Percentiles rank a stretch among this genome's conserved stretches.
These are phyloP conservation scores for Beauveria varroae DNA, from an alignment of 2,329 filamentous ascomycete genomes.

Conservation along the genomic window DNA sequence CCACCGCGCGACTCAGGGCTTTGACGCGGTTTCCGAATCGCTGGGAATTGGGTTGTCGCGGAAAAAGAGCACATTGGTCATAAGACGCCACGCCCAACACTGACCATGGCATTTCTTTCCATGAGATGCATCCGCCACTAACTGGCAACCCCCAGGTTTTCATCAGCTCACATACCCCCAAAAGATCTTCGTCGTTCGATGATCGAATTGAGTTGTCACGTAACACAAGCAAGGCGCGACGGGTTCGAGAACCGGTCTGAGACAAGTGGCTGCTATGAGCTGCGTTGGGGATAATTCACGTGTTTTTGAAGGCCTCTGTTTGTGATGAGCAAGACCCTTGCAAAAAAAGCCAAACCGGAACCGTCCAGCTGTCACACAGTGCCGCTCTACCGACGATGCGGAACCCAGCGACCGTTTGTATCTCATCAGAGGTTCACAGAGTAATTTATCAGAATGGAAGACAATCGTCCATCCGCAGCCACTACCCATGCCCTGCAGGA, in stretches of 20 bases:
- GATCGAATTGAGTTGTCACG: neutral
- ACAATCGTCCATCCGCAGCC: too few relatives aligned
- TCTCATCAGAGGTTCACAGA: too few relatives aligned
- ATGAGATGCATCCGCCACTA: too few relatives aligned
- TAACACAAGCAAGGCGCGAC: neutral
- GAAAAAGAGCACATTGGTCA: neutral
- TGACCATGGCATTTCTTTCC: neutral
- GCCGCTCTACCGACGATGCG: neutral
- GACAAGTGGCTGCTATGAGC: neutral
- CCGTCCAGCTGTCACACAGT: too few relatives aligned
- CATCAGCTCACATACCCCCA: neutral
- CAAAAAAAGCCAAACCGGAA: neutral
- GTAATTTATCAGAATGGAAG: too few relatives aligned
- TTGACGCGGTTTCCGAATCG: neutral
- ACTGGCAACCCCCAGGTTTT: neutral
- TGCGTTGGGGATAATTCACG: neutral
- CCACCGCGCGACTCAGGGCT: neutral
- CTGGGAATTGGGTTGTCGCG: neutral
- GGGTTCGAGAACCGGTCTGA: neutral
- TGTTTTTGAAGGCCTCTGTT: neutral
- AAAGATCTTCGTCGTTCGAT: neutral
- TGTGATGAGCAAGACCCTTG: neutral
- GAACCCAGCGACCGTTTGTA: neutral
- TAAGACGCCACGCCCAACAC: neutral
- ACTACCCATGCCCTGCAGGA: too few relatives aligned